Evolutionary conservation across 495 filamentous ascomycete genomes (phyloP).

Genomic region (Aspergillus steynii): DNA sequence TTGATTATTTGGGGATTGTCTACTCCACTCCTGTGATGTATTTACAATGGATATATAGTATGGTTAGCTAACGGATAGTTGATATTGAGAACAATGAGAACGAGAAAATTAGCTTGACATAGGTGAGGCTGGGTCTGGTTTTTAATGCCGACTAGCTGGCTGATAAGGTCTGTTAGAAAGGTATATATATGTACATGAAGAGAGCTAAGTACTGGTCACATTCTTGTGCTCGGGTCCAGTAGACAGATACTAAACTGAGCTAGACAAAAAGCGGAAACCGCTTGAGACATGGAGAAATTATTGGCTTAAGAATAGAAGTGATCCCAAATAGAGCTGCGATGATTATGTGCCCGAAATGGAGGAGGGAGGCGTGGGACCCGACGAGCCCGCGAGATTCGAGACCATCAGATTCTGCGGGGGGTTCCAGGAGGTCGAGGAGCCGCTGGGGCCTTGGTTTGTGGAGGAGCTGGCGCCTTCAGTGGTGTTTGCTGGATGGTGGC

Average conservation of each 20-base stretch:
- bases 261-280: neutral
- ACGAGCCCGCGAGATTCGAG: slow-evolving; percentile 4
- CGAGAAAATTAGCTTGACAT: too few species aligned
- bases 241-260: neutral
- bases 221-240: neutral
- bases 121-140: too few species aligned
- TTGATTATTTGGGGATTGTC: too few species aligned
- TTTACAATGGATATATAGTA: too few species aligned
- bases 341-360: slow-evolving; percentile 4
- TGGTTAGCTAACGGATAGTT: too few species aligned
- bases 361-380: slow-evolving; percentile 10
- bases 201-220: neutral
- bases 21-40: too few species aligned
- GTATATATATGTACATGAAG: neutral
- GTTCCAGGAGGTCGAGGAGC: slow-evolving; percentile 12
- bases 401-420: slow-evolving; percentile 7
- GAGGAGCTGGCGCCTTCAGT: slow-evolving; percentile 14
- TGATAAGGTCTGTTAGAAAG: neutral
- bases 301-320: neutral
- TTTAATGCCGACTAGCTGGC: too few species aligned
- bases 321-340: neutral
- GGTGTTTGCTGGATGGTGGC: slow-evolving; percentile 26
- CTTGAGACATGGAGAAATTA: neutral
- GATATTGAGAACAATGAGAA: too few species aligned
- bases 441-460: slow-evolving; percentile 2